Conservation (phyloP, 495 filamentous ascomycete species). For the Extremus antarcticus region DNA sequence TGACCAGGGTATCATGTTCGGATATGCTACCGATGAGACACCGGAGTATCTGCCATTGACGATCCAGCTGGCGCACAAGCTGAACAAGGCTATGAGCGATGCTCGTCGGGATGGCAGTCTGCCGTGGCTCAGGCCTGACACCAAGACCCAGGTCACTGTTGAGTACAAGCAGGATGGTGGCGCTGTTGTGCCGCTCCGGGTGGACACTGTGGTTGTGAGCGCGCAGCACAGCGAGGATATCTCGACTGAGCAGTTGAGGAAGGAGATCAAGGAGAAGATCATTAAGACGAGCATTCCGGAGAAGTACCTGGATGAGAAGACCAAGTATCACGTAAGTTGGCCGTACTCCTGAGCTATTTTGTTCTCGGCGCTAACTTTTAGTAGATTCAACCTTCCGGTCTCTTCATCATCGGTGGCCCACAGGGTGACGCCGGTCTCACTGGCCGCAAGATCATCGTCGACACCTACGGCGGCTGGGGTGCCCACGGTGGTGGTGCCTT, state of each 20-base stretch:
- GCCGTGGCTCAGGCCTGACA: slow-evolving; percentile 93
- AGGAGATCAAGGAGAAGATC: slow-evolving; percentile 95
- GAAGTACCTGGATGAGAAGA: slow-evolving; percentile 82
- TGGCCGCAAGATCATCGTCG: slow-evolving; percentile 99
- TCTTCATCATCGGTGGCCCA: slow-evolving; percentile 97
- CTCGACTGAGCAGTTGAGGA: slow-evolving; percentile 83
- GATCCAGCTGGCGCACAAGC: slow-evolving; percentile 83
- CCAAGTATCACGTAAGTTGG: slow-evolving; percentile 80
- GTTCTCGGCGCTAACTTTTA: background rate
- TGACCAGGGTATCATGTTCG: slow-evolving; percentile 99
- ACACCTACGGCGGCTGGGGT: slow-evolving; percentile 99
- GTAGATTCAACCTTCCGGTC: slow-evolving; percentile 90
- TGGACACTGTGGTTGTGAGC: slow-evolving; percentile 94
- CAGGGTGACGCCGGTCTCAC: slow-evolving; percentile 98
- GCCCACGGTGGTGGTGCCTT: slow-evolving; percentile 99
- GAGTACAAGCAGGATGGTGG: slow-evolving; percentile 96
- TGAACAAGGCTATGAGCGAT: slow-evolving; percentile 83
- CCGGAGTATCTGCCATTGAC: slow-evolving; percentile 93
- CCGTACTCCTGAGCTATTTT: background rate
- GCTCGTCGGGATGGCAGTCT: slow-evolving; percentile 77
- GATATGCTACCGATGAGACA: slow-evolving; percentile 98
- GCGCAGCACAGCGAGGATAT: slow-evolving; percentile 87
- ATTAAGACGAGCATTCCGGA: slow-evolving; percentile 86
- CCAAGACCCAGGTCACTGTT: slow-evolving; percentile 98
- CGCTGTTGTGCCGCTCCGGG: slow-evolving; percentile 80